phyloP scores from a whole-genome alignment of 768 basidiomycete species.

The Naganishia vaughanmartiniae region DNA sequence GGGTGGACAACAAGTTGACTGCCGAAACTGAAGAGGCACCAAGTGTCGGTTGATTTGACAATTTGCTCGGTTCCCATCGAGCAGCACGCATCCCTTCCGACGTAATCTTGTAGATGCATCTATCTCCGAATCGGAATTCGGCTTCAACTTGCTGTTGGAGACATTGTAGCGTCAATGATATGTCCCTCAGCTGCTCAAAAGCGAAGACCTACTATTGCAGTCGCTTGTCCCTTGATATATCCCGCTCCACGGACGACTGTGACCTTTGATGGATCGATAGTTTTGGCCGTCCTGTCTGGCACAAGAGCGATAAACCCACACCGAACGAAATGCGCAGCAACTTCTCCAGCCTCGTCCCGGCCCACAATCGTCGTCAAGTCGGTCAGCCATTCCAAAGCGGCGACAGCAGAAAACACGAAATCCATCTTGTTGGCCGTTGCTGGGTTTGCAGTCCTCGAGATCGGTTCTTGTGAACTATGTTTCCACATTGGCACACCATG shows the following conservation, averaged over 20 bases:
- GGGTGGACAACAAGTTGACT: neutral
- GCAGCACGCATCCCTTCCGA: slow-evolving; percentile 83
- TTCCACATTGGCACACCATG: slow-evolving; percentile 19
- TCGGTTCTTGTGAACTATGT: neutral
- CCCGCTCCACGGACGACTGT: slow-evolving; percentile 44
- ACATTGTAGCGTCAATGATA: neutral
- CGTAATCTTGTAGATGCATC: slow-evolving; percentile 90
- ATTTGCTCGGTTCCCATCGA: slow-evolving; percentile 62
- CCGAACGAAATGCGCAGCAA: slow-evolving; percentile 95
- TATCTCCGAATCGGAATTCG: slow-evolving; percentile 93
- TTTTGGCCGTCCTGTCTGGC: slow-evolving; percentile 46
- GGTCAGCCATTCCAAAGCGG: slow-evolving; percentile 91
- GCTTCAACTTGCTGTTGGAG: slow-evolving; percentile 69
- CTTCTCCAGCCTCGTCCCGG: slow-evolving; percentile 92
- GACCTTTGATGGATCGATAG: slow-evolving; percentile 42
- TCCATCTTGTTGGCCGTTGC: slow-evolving; percentile 34
- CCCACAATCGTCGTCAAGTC: slow-evolving; percentile 96
- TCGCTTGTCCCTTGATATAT: slow-evolving; percentile 38
- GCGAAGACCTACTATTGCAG: neutral
- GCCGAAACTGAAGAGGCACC: neutral
- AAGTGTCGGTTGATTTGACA: neutral
- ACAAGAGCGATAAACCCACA: slow-evolving; percentile 86
- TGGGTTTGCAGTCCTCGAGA: slow-evolving; percentile 27
- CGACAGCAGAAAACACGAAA: slow-evolving; percentile 76
- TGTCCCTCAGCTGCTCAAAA: slow-evolving; percentile 35